Evolutionary conservation across 495 filamentous ascomycete genomes (phyloP).

Genomic region (Polyplosphaeria fusca): DNA sequence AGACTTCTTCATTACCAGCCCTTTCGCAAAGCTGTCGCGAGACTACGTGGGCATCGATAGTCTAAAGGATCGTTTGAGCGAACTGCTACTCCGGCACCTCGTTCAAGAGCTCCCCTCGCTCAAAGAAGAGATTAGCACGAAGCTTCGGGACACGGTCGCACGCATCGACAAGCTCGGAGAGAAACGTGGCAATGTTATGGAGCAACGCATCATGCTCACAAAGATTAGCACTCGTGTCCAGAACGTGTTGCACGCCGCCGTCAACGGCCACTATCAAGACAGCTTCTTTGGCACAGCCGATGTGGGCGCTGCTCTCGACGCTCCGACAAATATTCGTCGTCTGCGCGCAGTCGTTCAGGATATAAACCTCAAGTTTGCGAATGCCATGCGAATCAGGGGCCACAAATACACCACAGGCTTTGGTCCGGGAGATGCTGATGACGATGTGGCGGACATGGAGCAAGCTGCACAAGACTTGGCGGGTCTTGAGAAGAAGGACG

Average conservation of each 20-base stretch:
- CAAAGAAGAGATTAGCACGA: conserved; percentile 26
- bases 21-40: conserved; percentile 31
- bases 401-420: conserved; percentile 26
- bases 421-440: conserved; percentile 2
- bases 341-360: conserved; percentile 37
- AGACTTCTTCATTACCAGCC: conserved; percentile 41
- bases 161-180: conserved; percentile 17
- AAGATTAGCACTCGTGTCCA: conserved; percentile 13
- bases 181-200: conserved; percentile 16
- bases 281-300: conserved; percentile 19
- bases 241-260: conserved; percentile 23
- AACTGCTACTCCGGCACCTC: conserved; percentile 35
- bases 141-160: conserved; percentile 13
- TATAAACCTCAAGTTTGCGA: conserved; percentile 34
- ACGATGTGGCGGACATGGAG: neutral
- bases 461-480: neutral
- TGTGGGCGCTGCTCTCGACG: conserved; percentile 18
- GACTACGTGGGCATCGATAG: conserved; percentile 33
- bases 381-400: conserved; percentile 22
- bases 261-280: conserved; percentile 33
- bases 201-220: conserved; percentile 29
- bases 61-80: conserved; percentile 36
- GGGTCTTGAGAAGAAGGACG: neutral
- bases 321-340: conserved; percentile 22
- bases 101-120: conserved; percentile 35